phyloP scores from a whole-genome alignment of 2,329 filamentous ascomycete genomes.

The Colletotrichum sp. region DNA sequence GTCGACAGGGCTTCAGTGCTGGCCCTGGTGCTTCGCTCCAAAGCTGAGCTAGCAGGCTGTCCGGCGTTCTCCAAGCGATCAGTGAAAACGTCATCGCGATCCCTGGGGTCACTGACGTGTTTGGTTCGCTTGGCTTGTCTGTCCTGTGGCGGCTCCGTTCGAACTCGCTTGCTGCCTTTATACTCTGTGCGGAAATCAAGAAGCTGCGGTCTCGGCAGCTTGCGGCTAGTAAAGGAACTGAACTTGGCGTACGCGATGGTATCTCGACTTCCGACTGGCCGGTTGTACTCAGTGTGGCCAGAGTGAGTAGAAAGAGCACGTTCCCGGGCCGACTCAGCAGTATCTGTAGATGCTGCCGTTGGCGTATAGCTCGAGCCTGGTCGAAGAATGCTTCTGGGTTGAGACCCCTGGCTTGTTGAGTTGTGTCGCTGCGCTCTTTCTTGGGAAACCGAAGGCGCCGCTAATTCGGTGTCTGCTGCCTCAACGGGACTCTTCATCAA shows the following conservation, averaged over 20 bases:
- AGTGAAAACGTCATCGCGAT: neutral
- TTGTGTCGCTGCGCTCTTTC: neutral
- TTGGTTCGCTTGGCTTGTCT: neutral
- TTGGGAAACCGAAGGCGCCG: neutral
- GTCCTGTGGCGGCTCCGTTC: neutral
- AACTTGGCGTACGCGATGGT: neutral
- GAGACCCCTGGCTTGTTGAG: neutral
- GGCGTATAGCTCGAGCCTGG: neutral
- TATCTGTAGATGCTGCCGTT: neutral
- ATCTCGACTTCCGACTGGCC: neutral
- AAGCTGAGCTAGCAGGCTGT: neutral
- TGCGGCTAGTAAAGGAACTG: neutral
- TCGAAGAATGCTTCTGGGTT: neutral
- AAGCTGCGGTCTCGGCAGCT: neutral
- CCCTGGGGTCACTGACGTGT: neutral
- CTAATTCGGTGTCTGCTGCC: neutral
- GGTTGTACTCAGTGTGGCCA: neutral
- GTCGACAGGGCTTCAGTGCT: neutral
- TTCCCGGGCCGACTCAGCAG: neutral
- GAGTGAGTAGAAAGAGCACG: neutral
- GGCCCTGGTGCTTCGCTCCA: neutral
- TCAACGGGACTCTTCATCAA: constrained; percentile 4
- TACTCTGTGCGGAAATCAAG: neutral
- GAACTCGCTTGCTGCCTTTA: neutral
- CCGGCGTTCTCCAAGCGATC: neutral